Conservation (phyloP, 2,329 filamentous ascomycete genomes). For the Hymenotorrendiella dingleyae region DNA sequence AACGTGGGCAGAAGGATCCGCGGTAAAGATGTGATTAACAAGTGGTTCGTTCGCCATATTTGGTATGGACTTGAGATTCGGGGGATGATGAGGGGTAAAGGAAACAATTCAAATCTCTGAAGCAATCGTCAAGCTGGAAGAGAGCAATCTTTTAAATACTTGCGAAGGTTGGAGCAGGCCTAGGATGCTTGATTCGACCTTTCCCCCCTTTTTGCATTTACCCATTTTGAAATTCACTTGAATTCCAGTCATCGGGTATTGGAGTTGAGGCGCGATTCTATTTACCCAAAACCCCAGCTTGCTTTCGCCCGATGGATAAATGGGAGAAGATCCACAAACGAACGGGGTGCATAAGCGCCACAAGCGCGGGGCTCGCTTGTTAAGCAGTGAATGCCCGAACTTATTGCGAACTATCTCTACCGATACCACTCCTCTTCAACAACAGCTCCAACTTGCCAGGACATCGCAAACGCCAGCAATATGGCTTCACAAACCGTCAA, state of each 20-base stretch:
- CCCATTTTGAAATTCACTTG: slow-evolving; percentile 1
- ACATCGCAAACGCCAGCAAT: too few species aligned
- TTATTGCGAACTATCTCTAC: too few species aligned
- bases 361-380: too few species aligned
- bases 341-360: neutral
- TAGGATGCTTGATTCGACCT: too few species aligned
- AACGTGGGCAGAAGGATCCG: slow-evolving; percentile 74
- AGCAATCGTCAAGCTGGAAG: neutral
- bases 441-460: too few species aligned
- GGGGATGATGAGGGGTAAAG: neutral
- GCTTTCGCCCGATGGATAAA: slow-evolving; percentile 3
- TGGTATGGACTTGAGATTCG: neutral
- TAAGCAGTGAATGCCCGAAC: too few species aligned
- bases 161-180: neutral
- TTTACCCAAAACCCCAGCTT: slow-evolving; percentile 2
- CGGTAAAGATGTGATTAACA: slow-evolving; percentile 59
- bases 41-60: slow-evolving; percentile 10
- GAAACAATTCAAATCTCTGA: neutral
- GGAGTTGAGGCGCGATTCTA: neutral
- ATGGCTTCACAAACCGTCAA: slow-evolving; percentile 63
- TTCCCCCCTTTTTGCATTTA: slow-evolving; percentile 4
- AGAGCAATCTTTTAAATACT: slow-evolving; percentile 1
- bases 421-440: too few species aligned
- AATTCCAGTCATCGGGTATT: neutral
- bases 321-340: neutral